Conservation (phyloP, 2,329 filamentous ascomycete genomes). For the Nemania sp. region DNA sequence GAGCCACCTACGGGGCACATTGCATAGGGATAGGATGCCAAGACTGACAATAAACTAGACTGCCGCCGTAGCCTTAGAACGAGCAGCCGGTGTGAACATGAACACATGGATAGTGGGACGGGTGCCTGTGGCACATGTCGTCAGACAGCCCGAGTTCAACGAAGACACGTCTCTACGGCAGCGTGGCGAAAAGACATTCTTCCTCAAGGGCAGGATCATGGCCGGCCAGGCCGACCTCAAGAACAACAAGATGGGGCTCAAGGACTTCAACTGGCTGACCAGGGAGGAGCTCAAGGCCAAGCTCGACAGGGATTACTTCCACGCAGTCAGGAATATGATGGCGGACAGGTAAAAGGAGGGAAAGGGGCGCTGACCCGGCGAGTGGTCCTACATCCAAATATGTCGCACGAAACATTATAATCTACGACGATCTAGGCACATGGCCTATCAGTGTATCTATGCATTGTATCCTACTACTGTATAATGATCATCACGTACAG, state of each 20-base stretch:
- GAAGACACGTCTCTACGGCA: conserved; percentile 48
- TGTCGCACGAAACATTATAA: conserved; percentile 10
- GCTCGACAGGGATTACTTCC: conserved; percentile 72
- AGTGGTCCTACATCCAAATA: conserved; percentile 7
- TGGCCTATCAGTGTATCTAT: conserved; percentile 31
- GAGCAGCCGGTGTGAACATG: conserved; percentile 89
- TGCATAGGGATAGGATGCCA: neutral
- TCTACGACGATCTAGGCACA: conserved; percentile 11
- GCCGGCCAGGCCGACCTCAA: conserved; percentile 87
- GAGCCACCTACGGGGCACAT: conserved; percentile 43
- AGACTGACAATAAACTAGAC: conserved; percentile 59
- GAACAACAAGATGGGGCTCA: conserved; percentile 71
- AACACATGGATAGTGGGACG: conserved; percentile 98
- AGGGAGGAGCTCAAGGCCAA: conserved; percentile 80
- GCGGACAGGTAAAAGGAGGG: conserved; percentile 63
- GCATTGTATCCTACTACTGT: conserved; percentile 36
- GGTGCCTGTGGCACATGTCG: conserved; percentile 81
- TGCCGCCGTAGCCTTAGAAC: conserved; percentile 75
- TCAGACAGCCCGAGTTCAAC: conserved; percentile 56
- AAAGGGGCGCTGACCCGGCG: neutral
- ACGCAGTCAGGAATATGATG: conserved; percentile 80
- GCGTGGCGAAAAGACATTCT: conserved; percentile 84
- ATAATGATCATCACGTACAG: conserved; percentile 24
- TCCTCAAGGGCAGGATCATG: conserved; percentile 96
- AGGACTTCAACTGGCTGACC: conserved; percentile 90